Evolutionary conservation across 345 rosid genomes (phyloP), one percentile per base, ranked within the genome.

Genomic region (Populus deltoides): DNA sequence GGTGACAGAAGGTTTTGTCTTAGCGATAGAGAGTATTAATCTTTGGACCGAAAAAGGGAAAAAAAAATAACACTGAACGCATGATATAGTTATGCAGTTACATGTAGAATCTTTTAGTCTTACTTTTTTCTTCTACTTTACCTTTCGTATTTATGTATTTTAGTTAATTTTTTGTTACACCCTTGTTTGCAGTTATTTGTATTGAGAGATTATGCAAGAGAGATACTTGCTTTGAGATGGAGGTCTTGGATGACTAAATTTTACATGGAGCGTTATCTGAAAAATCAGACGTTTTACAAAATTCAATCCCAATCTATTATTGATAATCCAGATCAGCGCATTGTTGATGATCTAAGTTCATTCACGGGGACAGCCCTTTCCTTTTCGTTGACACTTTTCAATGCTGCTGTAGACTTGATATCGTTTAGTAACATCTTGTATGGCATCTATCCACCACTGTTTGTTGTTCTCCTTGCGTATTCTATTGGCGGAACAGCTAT

Each of bases 311-410:
- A 93, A 68, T 92, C 98, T 45, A 85, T 93, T 73, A 88, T 95
- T 69, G 99, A 95, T 81, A 93, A 95, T 85, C 97, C 98, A 3
- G 99, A 95, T 83, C 99, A 93, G 87, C 96, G 99, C 59, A 90
- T 93, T 79, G 96, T 92, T 74, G 99, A 95, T 71, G 98, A 95
- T 80, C 83, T 93, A 11, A 93, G 96, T 75, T 87, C 98, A 73
- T 93, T 95, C 90, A 90, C 99, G 1, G 92, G 91, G 59, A 90
- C 97, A 9, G 94, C 98, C 35, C 90, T 95, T 75, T 83, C 98
- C 68, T 95, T 95, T 91, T 92, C 99, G 20, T 81, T 93, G 87
- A 85, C 89, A 1, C 87, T 93, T 72, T 89, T 95, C 81, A 93
- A 86, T 83, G 92, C 98, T 81, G 89, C 93, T 35, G 89, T 93